These are phyloP conservation scores for Oxytropis ochrocephala DNA, from an alignment of 306 rosid genomes.

Conservation along the genomic window DNA sequence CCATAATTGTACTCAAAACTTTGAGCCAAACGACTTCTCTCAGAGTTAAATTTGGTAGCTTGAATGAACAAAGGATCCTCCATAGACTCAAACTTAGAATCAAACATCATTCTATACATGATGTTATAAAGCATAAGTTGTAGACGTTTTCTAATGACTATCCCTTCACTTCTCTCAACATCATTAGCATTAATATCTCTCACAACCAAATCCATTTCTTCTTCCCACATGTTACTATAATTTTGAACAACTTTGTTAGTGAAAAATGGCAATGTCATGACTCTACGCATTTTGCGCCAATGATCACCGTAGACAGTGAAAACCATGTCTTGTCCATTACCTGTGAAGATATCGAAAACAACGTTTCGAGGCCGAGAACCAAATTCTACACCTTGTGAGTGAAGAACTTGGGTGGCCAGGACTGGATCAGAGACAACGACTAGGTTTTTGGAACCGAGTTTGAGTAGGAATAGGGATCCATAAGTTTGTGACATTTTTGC, in stretches of 20 bases:
- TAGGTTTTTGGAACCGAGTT: constrained; percentile 67
- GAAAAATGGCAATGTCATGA: constrained; percentile 79
- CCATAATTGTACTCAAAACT: constrained; percentile 88
- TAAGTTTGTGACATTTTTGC: constrained; percentile 56
- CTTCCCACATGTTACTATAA: constrained; percentile 72
- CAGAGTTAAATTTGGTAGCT: constrained; percentile 66
- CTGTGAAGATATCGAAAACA: constrained; percentile 73
- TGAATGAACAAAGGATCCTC: constrained; percentile 76
- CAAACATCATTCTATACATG: constrained; percentile 89
- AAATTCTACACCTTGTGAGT: constrained; percentile 69
- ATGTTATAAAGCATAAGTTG: constrained; percentile 72
- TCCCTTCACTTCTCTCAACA: constrained; percentile 38
- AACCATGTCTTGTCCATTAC: constrained; percentile 89
- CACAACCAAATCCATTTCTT: constrained; percentile 75
- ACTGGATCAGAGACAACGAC: constrained; percentile 61
- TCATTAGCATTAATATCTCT: constrained; percentile 38
- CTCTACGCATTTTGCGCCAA: constrained; percentile 85
- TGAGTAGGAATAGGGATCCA: constrained; percentile 60
- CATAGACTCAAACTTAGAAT: constrained; percentile 64
- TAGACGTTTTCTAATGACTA: constrained; percentile 57
- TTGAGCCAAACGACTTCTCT: constrained; percentile 79
- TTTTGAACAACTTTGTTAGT: constrained; percentile 76
- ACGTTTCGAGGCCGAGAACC: constrained; percentile 73
- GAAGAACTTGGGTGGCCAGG: constrained; percentile 68
- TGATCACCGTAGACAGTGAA: constrained; percentile 71